Evolutionary conservation across 805 yeast genomes (phyloP).

Genomic region (Saturnispora zaruensis): DNA sequence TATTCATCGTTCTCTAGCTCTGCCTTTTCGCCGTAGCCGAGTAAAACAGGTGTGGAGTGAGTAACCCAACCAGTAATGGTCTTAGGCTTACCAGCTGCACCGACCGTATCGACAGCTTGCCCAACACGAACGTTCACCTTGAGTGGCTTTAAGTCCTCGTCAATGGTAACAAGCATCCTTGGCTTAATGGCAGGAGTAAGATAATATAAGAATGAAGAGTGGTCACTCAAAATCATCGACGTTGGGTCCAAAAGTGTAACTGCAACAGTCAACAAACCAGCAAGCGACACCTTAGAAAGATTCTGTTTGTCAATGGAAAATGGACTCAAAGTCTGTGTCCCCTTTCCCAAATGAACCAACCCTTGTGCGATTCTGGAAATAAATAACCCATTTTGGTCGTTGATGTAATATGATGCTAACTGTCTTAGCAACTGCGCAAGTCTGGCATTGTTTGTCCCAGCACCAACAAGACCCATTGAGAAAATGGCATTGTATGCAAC

Average conservation of each 20-base stretch:
- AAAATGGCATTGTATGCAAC: slow-evolving; percentile 93
- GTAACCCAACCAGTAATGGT: slow-evolving; percentile 99
- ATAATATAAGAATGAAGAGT: slow-evolving; percentile 75
- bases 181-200: slow-evolving; percentile 87
- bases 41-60: slow-evolving; percentile 91
- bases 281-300: slow-evolving; percentile 80
- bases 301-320: slow-evolving; percentile 84
- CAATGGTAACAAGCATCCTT: slow-evolving; percentile 85
- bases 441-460: slow-evolving; percentile 98
- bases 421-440: slow-evolving; percentile 92
- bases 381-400: slow-evolving; percentile 84
- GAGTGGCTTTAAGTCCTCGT: slow-evolving; percentile 81
- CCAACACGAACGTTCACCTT: slow-evolving; percentile 98
- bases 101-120: slow-evolving; percentile 97
- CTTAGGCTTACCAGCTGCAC: slow-evolving; percentile 98
- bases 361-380: slow-evolving; percentile 95
- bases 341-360: slow-evolving; percentile 89
- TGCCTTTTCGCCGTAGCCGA: slow-evolving; percentile 92
- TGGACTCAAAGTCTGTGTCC: slow-evolving; percentile 83
- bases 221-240: slow-evolving; percentile 64
- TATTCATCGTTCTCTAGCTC: slow-evolving; percentile 94
- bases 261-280: slow-evolving; percentile 76
- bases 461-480: slow-evolving; percentile 96
- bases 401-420: slow-evolving; percentile 84
- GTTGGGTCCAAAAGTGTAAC: slow-evolving; percentile 82